Base-by-base conservation (phyloP, 2,329 filamentous ascomycete genomes). In the Phoma sp. region DNA sequence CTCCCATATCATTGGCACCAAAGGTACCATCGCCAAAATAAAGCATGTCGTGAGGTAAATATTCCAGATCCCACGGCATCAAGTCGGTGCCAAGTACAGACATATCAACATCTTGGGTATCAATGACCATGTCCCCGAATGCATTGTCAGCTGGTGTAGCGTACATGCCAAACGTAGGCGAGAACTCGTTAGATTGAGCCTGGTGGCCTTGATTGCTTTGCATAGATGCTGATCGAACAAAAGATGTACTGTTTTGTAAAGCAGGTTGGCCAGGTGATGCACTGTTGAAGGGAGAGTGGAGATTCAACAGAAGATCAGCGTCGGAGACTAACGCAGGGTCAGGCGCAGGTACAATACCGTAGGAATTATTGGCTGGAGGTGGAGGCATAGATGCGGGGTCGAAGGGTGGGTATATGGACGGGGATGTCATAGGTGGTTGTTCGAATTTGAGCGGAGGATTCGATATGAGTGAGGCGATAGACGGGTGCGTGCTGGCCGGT, bases 41-140 rank as follows among this genome's bases (percentile, higher is more conserved):
- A 35, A 89, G 66, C 55, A 89, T 81, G 65, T 90, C 87, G 23
- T 82, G 82, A 3, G 89, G 88, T 6, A 91, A 76, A 55, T 89
- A 90, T 64, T 91, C 89, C 9, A 92, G 47, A 51, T 73, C 77
- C 88, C 89, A 93, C 0, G 87, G 85, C 80, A 89, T 85, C 74
- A 90, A 83, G 38, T 90, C 88, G 13, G 86, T 83, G 1, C 85
- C 86, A 14, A 92, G 75, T 4, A 84, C 78, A 23, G 83, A 85
- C 79, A 93, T 88, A 59, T 93, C 89, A 30, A 93, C 85, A 60
- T 93, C 89, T 59, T 90, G 89, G 55, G 85, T 88, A 68, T 91
- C 86, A 60, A 93, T 90, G 57, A 89, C 86, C 75, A 92, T 88
- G 53, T 80, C 76, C 4, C 76, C 75, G 41, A 80, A 72, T 1